These are phyloP conservation scores for Crithidia acanthocephali DNA, from an alignment of 208 protist genomes.

Conservation along the genomic window DNA sequence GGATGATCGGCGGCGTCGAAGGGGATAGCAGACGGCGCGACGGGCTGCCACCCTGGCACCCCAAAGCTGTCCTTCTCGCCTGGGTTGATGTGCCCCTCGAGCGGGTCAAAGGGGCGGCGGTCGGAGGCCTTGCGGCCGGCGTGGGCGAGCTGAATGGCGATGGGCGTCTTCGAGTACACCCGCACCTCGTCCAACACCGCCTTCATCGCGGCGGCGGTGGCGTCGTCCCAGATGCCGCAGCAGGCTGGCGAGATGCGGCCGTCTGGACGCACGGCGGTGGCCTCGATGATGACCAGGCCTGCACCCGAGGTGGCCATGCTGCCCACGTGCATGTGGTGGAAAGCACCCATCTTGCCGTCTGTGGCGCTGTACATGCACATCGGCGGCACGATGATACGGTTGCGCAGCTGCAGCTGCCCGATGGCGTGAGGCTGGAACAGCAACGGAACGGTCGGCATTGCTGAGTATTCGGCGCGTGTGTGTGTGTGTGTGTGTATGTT, in stretches of 20 bases:
- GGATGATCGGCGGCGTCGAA: conserved; percentile 32
- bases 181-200: conserved; percentile 46
- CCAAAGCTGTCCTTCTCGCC: neutral
- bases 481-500: too few species aligned
- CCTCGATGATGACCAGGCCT: conserved; percentile 61
- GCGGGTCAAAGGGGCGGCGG: neutral
- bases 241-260: conserved; percentile 33
- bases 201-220: conserved; percentile 40
- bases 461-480: too few species aligned
- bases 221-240: conserved; percentile 51
- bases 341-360: conserved; percentile 38
- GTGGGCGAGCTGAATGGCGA: conserved; percentile 83
- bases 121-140: conserved; percentile 54
- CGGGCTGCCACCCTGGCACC: conserved; percentile 29
- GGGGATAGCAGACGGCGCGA: conserved; percentile 51
- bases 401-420: conserved; percentile 27
- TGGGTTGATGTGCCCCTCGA: neutral
- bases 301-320: conserved; percentile 45
- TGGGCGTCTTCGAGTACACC: conserved; percentile 35
- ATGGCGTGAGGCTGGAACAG: conserved; percentile 38
- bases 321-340: conserved; percentile 45
- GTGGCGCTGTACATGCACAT: conserved; percentile 43
- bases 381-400: conserved; percentile 41
- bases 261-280: conserved; percentile 40
- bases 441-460: conserved; percentile 1